Base-by-base conservation (phyloP, 371 early-diverging fungal genomes). In the Rhizopus sp. region DNA sequence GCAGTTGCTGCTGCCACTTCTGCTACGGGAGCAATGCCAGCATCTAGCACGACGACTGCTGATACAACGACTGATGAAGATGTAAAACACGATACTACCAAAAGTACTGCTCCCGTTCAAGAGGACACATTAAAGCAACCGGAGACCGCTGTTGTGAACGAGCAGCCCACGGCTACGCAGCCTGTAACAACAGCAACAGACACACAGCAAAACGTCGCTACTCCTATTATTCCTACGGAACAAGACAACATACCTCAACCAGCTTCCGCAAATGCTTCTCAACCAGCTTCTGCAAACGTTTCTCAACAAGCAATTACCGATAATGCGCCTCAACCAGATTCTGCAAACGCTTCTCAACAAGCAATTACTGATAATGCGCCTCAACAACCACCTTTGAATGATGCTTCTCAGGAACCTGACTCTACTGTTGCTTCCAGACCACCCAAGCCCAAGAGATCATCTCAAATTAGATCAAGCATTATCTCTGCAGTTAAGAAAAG, bases 311-410 rank as follows among this genome's bases (percentile, higher is more conserved):
- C 7, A 13, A 16, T 10, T 13, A 50, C 7, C 17, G 2, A 37
- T 1, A 37, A 4, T 34, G 42, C 13, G 17, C 17, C 40, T 32
- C 32, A 8, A 37, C 7, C 37, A 8, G 10, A 53, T 9, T 46
- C 48, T 34, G 47, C 47, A n/a, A 53, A 53, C 30, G 38, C 53
- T 16, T 39, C 60, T 37, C 37, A 37, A 7, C 37, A 37, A 10
- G 10, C 10, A 10, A 7, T 10, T 37, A 8, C 37, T 37, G 10
- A 1, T 10, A 37, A 37, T 13, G 13, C 38, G 13, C 13, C 38
- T 37, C 38, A 37, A 13, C 38, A 37, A 37, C 38, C 38, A 13
- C 5, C 38, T 37, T 37, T 13, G 7, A 13, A 37, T 6, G 53
- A 60, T 49, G 23, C 41, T 31, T 33, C 53, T 10, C 29, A 41